These are phyloP conservation scores for Pisolithus albus DNA, from an alignment of 768 basidiomycete genomes.

Conservation along the genomic window DNA sequence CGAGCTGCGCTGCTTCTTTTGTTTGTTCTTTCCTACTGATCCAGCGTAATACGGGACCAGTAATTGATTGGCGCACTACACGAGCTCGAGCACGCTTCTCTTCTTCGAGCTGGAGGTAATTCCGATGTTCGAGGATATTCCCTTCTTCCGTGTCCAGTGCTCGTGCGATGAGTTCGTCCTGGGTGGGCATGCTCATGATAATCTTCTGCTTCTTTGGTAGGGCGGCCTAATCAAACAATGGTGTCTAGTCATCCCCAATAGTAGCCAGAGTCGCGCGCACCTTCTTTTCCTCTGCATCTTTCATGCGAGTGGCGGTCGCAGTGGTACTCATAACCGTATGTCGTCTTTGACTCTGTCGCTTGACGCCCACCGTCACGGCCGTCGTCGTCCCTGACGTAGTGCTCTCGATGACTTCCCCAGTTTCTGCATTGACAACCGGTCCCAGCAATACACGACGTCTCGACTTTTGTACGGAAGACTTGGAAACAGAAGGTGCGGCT, in stretches of 20 bases:
- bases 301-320: slow-evolving; percentile 57
- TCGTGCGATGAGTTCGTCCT: slow-evolving; percentile 76
- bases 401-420: slow-evolving; percentile 46
- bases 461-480: slow-evolving; percentile 13
- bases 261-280: slow-evolving; percentile 26
- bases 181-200: slow-evolving; percentile 51
- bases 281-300: slow-evolving; percentile 56
- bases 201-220: slow-evolving; percentile 55
- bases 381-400: slow-evolving; percentile 7
- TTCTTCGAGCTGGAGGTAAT: slow-evolving; percentile 76
- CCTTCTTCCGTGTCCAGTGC: slow-evolving; percentile 86
- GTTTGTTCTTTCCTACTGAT: slow-evolving; percentile 58
- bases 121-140: slow-evolving; percentile 68
- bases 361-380: slow-evolving; percentile 5
- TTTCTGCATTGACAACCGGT: slow-evolving; percentile 50
- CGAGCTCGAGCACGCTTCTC: slow-evolving; percentile 65
- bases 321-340: slow-evolving; percentile 69
- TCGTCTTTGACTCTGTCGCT: slow-evolving; percentile 56
- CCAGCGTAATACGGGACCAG: slow-evolving; percentile 69
- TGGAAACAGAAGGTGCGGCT: slow-evolving; percentile 21
- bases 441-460: slow-evolving; percentile 52
- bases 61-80: slow-evolving; percentile 52
- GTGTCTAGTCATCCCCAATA: not conserved
- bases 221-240: slow-evolving; percentile 36
- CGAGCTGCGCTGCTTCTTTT: slow-evolving; percentile 32